phyloP scores from a whole-genome alignment of 495 filamentous ascomycete species.

The Talaromyces borbonicus region DNA sequence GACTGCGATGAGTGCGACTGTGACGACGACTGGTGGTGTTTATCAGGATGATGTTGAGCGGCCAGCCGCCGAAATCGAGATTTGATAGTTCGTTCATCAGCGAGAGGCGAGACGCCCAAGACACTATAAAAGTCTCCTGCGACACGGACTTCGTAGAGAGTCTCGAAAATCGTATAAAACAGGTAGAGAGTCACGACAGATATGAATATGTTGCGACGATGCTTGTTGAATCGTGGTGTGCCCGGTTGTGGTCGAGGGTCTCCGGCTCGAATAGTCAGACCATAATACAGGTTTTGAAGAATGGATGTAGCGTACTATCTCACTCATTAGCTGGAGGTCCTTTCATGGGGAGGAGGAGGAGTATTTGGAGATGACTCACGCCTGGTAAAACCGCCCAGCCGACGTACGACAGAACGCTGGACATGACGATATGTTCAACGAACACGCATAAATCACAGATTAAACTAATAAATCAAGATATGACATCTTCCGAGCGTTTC shows the following conservation, averaged over 20 bases:
- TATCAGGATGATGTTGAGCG: slow-evolving; percentile 83
- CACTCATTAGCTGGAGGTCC: not conserved
- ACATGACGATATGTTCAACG: slow-evolving; percentile 18
- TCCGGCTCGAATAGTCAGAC: slow-evolving; percentile 83
- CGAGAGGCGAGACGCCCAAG: slow-evolving; percentile 56
- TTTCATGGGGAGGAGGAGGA: no score
- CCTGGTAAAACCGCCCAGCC: slow-evolving; percentile 77
- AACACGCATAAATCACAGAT: no score
- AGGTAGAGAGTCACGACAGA: slow-evolving; percentile 74
- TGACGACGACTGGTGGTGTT: slow-evolving; percentile 26
- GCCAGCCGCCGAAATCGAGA: slow-evolving; percentile 80
- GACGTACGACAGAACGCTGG: slow-evolving; percentile 56
- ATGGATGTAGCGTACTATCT: slow-evolving; percentile 66
- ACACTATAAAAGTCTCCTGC: slow-evolving; percentile 67
- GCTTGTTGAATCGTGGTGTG: slow-evolving; percentile 53
- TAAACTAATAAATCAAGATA: no score
- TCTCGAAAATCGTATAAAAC: slow-evolving; percentile 88
- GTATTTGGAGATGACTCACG: slow-evolving; percentile 44
- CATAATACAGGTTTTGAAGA: slow-evolving; percentile 74
- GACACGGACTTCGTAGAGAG: slow-evolving; percentile 66
- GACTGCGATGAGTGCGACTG: no score
- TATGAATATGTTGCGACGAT: slow-evolving; percentile 75
- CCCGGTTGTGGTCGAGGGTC: slow-evolving; percentile 70
- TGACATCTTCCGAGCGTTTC: no score
- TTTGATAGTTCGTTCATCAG: slow-evolving; percentile 67